These are phyloP conservation scores for Kwoniella heveanensis DNA, from an alignment of 768 basidiomycete species.

Conservation along the genomic window DNA sequence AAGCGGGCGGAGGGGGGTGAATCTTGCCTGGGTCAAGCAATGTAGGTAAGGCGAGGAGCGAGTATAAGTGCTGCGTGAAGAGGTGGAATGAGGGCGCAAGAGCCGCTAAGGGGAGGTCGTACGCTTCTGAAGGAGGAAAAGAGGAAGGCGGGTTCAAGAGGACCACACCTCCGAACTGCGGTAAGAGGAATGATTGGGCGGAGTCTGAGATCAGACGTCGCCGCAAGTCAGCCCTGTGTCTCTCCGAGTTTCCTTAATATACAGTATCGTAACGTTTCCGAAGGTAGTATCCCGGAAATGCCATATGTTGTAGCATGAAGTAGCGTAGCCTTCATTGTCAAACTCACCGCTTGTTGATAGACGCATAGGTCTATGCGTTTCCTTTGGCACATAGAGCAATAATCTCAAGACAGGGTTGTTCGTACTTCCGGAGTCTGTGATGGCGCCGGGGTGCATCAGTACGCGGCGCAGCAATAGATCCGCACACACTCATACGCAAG, in stretches of 20 bases:
- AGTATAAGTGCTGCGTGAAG: conserved; percentile 66
- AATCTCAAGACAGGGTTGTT: conserved; percentile 95
- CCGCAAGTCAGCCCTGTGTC: too few species aligned
- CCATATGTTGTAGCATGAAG: too few species aligned
- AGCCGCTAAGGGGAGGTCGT: conserved; percentile 24
- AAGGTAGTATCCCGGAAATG: too few species aligned
- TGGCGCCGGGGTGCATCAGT: too few species aligned
- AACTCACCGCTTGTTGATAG: conserved; percentile 63
- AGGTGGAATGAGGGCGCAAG: conserved; percentile 55
- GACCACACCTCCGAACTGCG: conserved; percentile 90
- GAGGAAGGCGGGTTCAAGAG: conserved; percentile 67
- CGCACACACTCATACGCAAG: too few species aligned
- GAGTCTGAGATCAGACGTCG: conserved; percentile 21
- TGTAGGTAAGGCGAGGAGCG: conserved; percentile 76
- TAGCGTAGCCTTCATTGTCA: too few species aligned
- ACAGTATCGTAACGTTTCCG: too few species aligned
- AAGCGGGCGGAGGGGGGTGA: conserved; percentile 37
- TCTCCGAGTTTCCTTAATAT: too few species aligned
- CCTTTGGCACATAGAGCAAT: conserved; percentile 80
- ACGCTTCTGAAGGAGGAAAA: conserved; percentile 1
- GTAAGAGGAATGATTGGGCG: conserved; percentile 72
- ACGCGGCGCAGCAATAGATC: neutral
- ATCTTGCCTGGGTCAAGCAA: conserved; percentile 61
- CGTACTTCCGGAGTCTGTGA: conserved; percentile 88
- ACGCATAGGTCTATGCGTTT: conserved; percentile 67